phyloP scores from a whole-genome alignment of 176 grass and related monocot species.

The Oryza meyeriana region DNA sequence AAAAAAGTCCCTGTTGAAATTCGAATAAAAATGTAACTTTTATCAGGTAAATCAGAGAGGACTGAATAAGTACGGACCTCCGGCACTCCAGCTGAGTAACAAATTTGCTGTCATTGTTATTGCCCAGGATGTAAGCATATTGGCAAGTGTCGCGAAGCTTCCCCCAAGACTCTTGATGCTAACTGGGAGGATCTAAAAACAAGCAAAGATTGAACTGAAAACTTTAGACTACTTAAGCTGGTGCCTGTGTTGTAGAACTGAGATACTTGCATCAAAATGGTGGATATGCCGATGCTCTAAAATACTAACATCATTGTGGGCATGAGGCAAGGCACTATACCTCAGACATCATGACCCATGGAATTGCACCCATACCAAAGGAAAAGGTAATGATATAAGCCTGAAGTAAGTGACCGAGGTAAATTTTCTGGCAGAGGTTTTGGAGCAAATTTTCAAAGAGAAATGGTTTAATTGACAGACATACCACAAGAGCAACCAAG shows the following conservation, averaged over 20 bases:
- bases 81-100: constrained; percentile 71
- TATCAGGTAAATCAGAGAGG: constrained; percentile 13
- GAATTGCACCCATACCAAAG: constrained; percentile 88
- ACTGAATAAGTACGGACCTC: constrained; percentile 38
- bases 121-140: constrained; percentile 72
- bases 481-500: constrained; percentile 86
- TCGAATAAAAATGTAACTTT: background rate
- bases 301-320: constrained; percentile 17
- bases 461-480: constrained; percentile 13
- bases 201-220: background rate
- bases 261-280: background rate
- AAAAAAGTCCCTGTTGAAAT: constrained; percentile 66
- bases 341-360: constrained; percentile 99
- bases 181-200: constrained; percentile 54
- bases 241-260: background rate
- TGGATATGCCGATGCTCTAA: background rate
- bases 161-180: constrained; percentile 87
- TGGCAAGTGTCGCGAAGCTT: constrained; percentile 82
- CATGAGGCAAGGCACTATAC: constrained; percentile 36
- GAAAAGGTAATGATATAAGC: constrained; percentile 79
- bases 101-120: constrained; percentile 91
- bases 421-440: background rate
- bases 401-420: constrained; percentile 39
- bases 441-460: background rate
- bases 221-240: background rate